Evolutionary conservation across 495 filamentous ascomycete genomes (phyloP).

Genomic region (Talaromyces adpressus): DNA sequence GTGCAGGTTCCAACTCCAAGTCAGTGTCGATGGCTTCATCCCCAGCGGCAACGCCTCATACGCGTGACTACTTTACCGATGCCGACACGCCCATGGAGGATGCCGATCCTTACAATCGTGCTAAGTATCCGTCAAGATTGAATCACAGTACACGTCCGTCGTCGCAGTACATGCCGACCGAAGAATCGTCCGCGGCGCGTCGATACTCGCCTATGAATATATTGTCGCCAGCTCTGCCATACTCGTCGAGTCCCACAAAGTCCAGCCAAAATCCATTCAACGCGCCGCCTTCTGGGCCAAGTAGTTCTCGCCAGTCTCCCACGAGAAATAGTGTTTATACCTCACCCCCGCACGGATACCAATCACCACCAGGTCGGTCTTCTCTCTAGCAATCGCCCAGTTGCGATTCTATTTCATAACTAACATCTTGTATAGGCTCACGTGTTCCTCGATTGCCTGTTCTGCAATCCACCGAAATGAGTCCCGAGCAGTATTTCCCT

Average conservation of each 20-base stretch:
- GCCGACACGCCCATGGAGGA: constrained; percentile 90
- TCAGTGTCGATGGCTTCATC: constrained; percentile 53
- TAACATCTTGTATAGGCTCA: constrained; percentile 26
- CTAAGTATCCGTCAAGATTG: constrained; percentile 69
- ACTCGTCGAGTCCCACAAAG: constrained; percentile 51
- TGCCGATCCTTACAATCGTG: constrained; percentile 73
- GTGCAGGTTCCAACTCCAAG: constrained; percentile 47
- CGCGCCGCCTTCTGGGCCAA: constrained; percentile 29
- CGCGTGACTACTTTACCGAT: constrained; percentile 61
- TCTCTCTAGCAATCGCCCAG: constrained; percentile 30
- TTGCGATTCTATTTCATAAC: constrained; percentile 1
- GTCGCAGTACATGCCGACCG: constrained; percentile 58
- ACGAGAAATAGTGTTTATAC: constrained; percentile 48
- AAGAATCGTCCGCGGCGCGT: constrained; percentile 77
- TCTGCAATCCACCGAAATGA: constrained; percentile 57
- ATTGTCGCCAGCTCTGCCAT: constrained; percentile 55
- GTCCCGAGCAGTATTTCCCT: constrained; percentile 60
- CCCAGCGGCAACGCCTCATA: constrained; percentile 57
- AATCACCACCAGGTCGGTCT: constrained; percentile 40
- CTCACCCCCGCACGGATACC: constrained; percentile 58
- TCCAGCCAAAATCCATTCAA: constrained; percentile 39
- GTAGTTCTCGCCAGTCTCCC: constrained; percentile 50
- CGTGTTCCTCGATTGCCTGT: constrained; percentile 54
- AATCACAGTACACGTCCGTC: constrained; percentile 58
- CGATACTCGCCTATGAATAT: constrained; percentile 94